phyloP scores from a whole-genome alignment of 805 yeast species.

The Nakazawaea ishiwadae region DNA sequence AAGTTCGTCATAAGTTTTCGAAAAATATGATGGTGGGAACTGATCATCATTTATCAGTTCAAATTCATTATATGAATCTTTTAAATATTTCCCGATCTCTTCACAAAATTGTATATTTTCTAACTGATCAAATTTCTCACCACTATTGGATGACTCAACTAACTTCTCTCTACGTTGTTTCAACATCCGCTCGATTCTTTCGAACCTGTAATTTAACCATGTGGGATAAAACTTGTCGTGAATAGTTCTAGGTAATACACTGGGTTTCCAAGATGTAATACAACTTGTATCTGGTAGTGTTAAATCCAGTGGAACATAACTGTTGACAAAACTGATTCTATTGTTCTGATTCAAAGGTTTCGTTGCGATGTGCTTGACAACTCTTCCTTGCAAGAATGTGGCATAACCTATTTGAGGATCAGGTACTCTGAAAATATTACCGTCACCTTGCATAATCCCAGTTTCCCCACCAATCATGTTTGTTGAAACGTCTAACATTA shows the following conservation, averaged over 20 bases:
- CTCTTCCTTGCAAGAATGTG: conserved; percentile 43
- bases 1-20: conserved; percentile 19
- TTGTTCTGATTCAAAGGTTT: conserved; percentile 33
- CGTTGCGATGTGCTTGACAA: conserved; percentile 42
- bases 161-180: conserved; percentile 18
- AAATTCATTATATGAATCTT: conserved; percentile 28
- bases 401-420: conserved; percentile 43
- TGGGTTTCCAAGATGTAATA: conserved; percentile 26
- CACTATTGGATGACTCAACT: conserved; percentile 15
- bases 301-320: conserved; percentile 23
- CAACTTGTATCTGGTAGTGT: conserved; percentile 25
- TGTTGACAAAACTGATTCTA: conserved; percentile 27
- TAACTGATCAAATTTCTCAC: conserved; percentile 25
- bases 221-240: conserved; percentile 29
- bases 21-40: conserved; percentile 24
- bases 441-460: conserved; percentile 39
- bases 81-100: conserved; percentile 24
- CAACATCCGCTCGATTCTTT: conserved; percentile 23
- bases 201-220: conserved; percentile 28
- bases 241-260: conserved; percentile 27
- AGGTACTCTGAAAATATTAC: conserved; percentile 22
- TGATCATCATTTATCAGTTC: conserved; percentile 26
- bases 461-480: conserved; percentile 50
- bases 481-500: conserved; percentile 41
- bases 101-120: conserved; percentile 23